Percentiles rank a stretch among this genome's conserved stretches.
These are phyloP conservation scores for Lumnitzera racemosa DNA, from an alignment of 345 rosid genomes.

Conservation along the genomic window DNA sequence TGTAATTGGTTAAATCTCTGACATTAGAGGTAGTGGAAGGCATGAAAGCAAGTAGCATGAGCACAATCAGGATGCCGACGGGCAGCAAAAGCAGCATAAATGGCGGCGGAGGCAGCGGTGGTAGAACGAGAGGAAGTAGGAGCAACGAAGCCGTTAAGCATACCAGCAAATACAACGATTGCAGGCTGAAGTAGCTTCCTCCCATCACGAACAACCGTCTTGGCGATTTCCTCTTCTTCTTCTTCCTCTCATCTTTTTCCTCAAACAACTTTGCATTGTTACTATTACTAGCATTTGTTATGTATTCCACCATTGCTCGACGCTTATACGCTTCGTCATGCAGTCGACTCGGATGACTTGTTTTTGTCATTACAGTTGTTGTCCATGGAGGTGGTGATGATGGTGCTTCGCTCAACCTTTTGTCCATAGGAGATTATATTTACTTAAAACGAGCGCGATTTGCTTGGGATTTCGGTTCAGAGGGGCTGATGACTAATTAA, in stretches of 20 bases:
- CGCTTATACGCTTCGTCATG: background rate
- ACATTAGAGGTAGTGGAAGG: conserved; percentile 27
- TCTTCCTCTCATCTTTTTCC: conserved; percentile 20
- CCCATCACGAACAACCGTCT: conserved; percentile 22
- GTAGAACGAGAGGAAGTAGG: conserved; percentile 72
- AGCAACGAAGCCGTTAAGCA: conserved; percentile 61
- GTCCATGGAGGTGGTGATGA: too few relatives aligned
- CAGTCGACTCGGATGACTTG: background rate
- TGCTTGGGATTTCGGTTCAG: background rate
- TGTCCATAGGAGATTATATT: too few relatives aligned
- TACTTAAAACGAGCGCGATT: background rate
- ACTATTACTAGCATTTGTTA: background rate
- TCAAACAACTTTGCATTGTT: conserved; percentile 8
- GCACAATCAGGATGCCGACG: conserved; percentile 54
- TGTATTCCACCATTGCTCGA: background rate
- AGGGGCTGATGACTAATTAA: too few relatives aligned
- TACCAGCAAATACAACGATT: conserved; percentile 44
- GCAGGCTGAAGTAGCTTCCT: conserved; percentile 49
- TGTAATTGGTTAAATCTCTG: conserved; percentile 32
- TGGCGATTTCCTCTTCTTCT: conserved; percentile 23
- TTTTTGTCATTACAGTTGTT: background rate
- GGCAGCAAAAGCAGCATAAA: conserved; percentile 72
- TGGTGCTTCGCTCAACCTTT: too few relatives aligned
- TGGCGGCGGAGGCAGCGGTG: conserved; percentile 86
- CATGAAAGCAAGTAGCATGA: conserved; percentile 68